phyloP scores from a whole-genome alignment of 352 stramenopile species.

The Thraustochytrium sp. region DNA sequence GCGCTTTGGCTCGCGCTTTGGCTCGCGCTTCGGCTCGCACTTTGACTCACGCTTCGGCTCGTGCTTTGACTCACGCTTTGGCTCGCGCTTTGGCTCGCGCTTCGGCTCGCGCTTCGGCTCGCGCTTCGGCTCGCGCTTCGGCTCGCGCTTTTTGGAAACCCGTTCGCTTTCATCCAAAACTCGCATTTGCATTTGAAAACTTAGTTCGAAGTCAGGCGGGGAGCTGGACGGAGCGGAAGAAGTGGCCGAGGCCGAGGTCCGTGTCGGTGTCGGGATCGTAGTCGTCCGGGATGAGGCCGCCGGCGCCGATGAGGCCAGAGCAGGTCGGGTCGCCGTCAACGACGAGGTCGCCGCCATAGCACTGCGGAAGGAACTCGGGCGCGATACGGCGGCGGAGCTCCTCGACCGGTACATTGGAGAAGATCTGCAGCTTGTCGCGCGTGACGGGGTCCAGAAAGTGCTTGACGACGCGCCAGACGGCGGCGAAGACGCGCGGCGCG shows the following conservation, averaged over 20 bases:
- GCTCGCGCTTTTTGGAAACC: too few species aligned
- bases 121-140: too few species aligned
- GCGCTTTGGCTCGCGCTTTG: too few species aligned
- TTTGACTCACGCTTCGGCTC: too few species aligned
- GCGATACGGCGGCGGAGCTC: not conserved
- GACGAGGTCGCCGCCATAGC: constrained; percentile 19
- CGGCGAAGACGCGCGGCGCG: constrained; percentile 36
- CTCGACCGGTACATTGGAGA: not conserved
- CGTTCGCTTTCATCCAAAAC: too few species aligned
- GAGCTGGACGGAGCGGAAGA: not conserved
- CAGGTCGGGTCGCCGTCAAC: constrained; percentile 24
- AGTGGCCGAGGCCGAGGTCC: not conserved
- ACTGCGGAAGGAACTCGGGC: not conserved
- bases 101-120: too few species aligned
- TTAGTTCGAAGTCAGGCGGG: too few species aligned
- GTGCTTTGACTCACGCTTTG: too few species aligned
- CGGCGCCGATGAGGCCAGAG: not conserved
- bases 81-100: too few species aligned
- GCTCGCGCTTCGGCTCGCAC: too few species aligned
- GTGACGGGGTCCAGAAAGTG: constrained; percentile 35
- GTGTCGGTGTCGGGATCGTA: not conserved
- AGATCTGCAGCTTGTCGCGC: constrained; percentile 34
- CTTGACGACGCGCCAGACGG: constrained; percentile 44
- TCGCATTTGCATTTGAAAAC: too few species aligned
- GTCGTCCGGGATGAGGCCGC: constrained; percentile 8